phyloP scores from a whole-genome alignment of 208 protist species.

The Strigomonas culicis region DNA sequence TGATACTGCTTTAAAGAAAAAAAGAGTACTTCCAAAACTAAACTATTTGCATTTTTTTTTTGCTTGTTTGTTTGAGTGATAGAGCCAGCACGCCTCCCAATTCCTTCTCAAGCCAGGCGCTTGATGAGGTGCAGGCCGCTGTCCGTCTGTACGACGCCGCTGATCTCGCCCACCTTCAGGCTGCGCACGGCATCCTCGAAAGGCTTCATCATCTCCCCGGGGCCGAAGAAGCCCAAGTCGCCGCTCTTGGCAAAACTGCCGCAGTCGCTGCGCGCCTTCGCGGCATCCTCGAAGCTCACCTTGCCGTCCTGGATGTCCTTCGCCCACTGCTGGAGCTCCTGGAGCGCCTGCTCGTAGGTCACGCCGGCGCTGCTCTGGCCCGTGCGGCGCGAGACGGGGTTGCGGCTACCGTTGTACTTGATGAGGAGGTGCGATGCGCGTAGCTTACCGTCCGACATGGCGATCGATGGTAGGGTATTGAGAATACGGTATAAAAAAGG shows the following conservation, averaged over 20 bases:
- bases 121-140: slow-evolving; percentile 92
- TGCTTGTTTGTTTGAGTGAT: background rate
- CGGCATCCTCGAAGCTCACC: slow-evolving; percentile 82
- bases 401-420: slow-evolving; percentile 88
- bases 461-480: background rate
- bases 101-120: slow-evolving; percentile 56
- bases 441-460: slow-evolving; percentile 34
- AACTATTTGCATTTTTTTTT: background rate
- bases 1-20: too few relatives aligned
- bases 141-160: slow-evolving; percentile 82
- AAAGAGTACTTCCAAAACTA: slow-evolving; percentile 10
- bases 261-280: slow-evolving; percentile 87
- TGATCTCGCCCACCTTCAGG: slow-evolving; percentile 82
- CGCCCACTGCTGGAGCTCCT: slow-evolving; percentile 71
- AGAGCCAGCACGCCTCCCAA: background rate
- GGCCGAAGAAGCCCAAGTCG: slow-evolving; percentile 87
- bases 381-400: slow-evolving; percentile 86
- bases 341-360: slow-evolving; percentile 64
- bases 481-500: background rate
- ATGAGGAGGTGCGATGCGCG: slow-evolving; percentile 84
- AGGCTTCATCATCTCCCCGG: slow-evolving; percentile 93
- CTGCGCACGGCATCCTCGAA: slow-evolving; percentile 88
- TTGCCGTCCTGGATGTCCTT: slow-evolving; percentile 59
- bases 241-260: slow-evolving; percentile 73
- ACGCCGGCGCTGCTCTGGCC: slow-evolving; percentile 48